A percentile compares a stretch with the other conserved stretches of the same genome.
Evolutionary conservation across 345 rosid genomes (phyloP).

Genomic region (Eucalyptus regnans): DNA sequence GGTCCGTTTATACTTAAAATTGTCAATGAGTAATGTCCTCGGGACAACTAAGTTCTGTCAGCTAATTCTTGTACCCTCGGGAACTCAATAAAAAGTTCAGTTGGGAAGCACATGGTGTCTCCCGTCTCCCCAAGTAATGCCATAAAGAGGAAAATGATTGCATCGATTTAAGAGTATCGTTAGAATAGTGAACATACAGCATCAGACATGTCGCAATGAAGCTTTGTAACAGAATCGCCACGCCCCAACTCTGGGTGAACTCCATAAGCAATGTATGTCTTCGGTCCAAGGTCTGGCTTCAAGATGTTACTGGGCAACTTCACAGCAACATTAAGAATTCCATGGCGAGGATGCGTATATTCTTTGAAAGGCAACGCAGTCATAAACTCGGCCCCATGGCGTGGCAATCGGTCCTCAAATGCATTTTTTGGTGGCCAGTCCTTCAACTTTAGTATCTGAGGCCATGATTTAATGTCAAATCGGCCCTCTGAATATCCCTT

Average conservation of each 20-base stretch:
- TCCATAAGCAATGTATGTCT: conserved; percentile 50
- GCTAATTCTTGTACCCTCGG: not conserved
- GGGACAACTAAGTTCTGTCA: not conserved
- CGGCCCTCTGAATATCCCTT: conserved; percentile 18
- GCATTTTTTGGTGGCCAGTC: conserved; percentile 48
- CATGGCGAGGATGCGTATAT: conserved; percentile 30
- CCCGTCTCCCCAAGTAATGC: not conserved
- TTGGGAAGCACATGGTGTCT: not conserved
- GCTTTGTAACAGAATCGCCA: conserved; percentile 70
- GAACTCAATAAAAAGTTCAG: not conserved
- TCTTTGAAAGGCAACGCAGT: conserved; percentile 32
- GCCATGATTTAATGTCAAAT: conserved; percentile 10
- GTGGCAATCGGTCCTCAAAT: conserved; percentile 36
- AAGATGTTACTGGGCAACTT: conserved; percentile 14
- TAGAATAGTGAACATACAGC: conserved; percentile 23
- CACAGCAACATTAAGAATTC: conserved; percentile 31
- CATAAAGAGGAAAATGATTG: not conserved
- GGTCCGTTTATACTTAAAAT: not conserved
- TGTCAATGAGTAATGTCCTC: not conserved
- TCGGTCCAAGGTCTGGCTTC: conserved; percentile 53
- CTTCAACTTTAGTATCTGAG: conserved; percentile 38
- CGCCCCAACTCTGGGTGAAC: conserved; percentile 41
- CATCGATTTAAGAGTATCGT: not conserved
- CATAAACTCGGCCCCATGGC: conserved; percentile 32
- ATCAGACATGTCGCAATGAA: conserved; percentile 58